These are phyloP conservation scores for Hygrophoropsis aurantiaca DNA, from an alignment of 768 basidiomycete genomes.

Conservation along the genomic window DNA sequence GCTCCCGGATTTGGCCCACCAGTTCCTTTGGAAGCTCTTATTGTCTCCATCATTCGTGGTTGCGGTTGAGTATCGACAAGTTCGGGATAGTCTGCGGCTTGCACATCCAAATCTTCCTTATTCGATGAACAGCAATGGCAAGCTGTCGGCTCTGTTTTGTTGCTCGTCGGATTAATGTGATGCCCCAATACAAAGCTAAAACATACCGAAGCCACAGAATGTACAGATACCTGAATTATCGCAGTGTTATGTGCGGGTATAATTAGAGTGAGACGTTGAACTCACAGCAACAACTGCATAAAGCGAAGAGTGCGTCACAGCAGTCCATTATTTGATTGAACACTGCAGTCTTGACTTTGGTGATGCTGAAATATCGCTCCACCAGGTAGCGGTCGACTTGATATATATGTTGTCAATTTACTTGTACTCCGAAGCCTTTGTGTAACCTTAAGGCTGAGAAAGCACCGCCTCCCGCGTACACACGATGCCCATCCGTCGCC, in stretches of 20 bases:
- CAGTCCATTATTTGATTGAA: conserved; percentile 17
- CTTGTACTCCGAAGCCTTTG: too few species aligned
- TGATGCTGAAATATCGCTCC: too few species aligned
- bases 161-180: background rate
- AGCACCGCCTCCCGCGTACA: too few species aligned
- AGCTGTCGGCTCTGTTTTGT: conserved; percentile 8
- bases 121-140: conserved; percentile 18
- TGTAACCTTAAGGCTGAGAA: too few species aligned
- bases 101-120: conserved; percentile 2
- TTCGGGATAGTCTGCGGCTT: background rate
- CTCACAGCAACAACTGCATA: conserved; percentile 21
- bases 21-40: background rate
- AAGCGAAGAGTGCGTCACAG: conserved; percentile 20
- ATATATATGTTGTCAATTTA: too few species aligned
- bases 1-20: background rate
- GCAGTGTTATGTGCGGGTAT: conserved; percentile 1
- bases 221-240: background rate
- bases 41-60: conserved; percentile 11
- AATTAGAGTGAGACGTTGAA: background rate
- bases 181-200: background rate
- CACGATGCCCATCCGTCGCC: too few species aligned
- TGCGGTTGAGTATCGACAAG: conserved; percentile 17
- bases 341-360: too few species aligned
- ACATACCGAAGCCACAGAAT: background rate
- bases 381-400: too few species aligned